Evolutionary conservation across 805 yeast genomes (phyloP), one percentile per base, ranked within the genome.

Genomic region (Blastobotrys terrestris): DNA sequence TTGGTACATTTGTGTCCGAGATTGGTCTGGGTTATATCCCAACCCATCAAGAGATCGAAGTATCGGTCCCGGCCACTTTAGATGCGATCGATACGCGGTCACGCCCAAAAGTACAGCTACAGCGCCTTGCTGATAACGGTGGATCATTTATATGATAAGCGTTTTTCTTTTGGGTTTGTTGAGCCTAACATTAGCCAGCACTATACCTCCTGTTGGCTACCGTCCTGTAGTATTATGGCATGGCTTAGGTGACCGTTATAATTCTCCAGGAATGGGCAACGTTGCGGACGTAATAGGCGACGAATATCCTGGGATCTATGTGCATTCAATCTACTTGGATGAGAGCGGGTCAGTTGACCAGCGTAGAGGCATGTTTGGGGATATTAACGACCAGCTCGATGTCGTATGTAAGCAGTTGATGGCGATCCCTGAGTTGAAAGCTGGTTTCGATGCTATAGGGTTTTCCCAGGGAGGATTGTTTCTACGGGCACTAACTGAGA

Each of bases 401-500:
- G 53, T 56, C 3, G 88, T 78, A 0, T 85, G 91, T 64, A 73
- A 73, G 3, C 79, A 80, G 55, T 62, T 87, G n/a, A 50, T 63
- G 0, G 58, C 58, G 0, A 71, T 77, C 1, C 69, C 79, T 0
- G 79, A 76, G 51, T 68, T 85, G 5, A 49, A 50, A 7, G 42
- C 67, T 35, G 91, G 91, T 0, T 83, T 85, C 62, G 83, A 85
- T 63, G 87, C 83, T 3, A 74, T 87, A 42, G 95, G 95, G 3
- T 83, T 84, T 58, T 85, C 92, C 0, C 95, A 87, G 63, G 95
- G 95, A 42, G 95, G 95, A 0, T 67, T 87, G n/a, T 81, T 87
- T 55, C 68, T 85, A n/a, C 68, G 95, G 46, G 84, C 83, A 3
- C 75, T 84, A 26, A 72, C 80, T 26, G 85, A 87, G 62, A 66